A percentile compares a stretch with the other conserved stretches of the same genome.
Evolutionary conservation across 257 asterid genomes (phyloP).

Genomic region (Przewalskia tangutica): DNA sequence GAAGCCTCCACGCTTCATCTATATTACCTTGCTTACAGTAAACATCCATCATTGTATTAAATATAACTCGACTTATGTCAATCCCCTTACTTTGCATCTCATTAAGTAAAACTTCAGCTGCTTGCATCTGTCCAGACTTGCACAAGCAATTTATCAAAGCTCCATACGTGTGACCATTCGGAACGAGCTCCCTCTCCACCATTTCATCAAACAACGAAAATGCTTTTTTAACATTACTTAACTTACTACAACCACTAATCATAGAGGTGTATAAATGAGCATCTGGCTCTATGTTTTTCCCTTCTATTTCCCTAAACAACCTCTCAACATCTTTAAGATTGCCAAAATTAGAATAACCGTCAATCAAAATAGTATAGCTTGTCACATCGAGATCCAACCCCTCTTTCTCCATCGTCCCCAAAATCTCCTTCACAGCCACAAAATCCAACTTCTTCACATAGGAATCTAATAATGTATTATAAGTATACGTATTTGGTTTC

Average conservation of each 20-base stretch:
- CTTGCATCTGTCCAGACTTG: conserved; percentile 60
- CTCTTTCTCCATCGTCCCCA: conserved; percentile 46
- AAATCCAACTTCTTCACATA: conserved; percentile 41
- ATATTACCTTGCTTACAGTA: conserved; percentile 75
- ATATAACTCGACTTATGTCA: conserved; percentile 46
- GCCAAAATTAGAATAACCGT: conserved; percentile 23
- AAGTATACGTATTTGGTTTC: conserved; percentile 61
- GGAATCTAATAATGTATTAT: conserved; percentile 56
- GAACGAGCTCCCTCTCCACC: conserved; percentile 52
- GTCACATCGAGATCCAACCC: conserved; percentile 52
- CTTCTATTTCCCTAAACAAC: conserved; percentile 56
- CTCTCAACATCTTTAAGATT: conserved; percentile 43
- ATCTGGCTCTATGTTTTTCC: conserved; percentile 45
- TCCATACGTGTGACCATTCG: conserved; percentile 65
- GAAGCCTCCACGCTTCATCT: conserved; percentile 57
- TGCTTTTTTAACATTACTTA: conserved; percentile 43
- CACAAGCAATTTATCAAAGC: conserved; percentile 62
- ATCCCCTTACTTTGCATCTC: conserved; percentile 83
- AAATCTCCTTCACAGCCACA: conserved; percentile 29
- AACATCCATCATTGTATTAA: conserved; percentile 78
- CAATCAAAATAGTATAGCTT: conserved; percentile 55
- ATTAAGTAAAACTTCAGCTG: conserved; percentile 43
- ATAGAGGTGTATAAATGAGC: conserved; percentile 43
- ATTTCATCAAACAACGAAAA: conserved; percentile 61
- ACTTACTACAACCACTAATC: conserved; percentile 44